Evolutionary conservation across 306 rosid genomes (phyloP).

Genomic region (Quercus cerris): DNA sequence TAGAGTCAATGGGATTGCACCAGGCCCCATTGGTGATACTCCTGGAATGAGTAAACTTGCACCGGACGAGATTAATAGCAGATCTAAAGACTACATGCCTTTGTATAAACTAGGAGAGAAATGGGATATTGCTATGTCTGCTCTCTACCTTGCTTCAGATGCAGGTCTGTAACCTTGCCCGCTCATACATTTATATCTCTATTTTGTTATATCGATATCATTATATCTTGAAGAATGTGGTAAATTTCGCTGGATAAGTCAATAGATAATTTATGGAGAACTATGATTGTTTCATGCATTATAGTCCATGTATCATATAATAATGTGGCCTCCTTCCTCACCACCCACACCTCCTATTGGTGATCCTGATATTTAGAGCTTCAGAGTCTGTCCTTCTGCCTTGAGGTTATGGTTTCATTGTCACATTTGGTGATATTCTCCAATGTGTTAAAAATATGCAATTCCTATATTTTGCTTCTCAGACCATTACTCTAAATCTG

Average conservation of each 20-base stretch:
- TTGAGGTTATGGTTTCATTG: neutral
- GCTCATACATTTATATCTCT: neutral
- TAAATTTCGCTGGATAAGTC: too few species aligned
- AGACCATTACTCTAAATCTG: neutral
- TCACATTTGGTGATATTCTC: neutral
- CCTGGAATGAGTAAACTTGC: slow-evolving; percentile 85
- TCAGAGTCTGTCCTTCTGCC: neutral
- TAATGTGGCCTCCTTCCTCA: too few species aligned
- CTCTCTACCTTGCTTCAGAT: slow-evolving; percentile 75
- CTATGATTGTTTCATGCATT: too few species aligned
- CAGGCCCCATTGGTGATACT: slow-evolving; percentile 87
- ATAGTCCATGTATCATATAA: too few species aligned
- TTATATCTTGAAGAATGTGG: neutral
- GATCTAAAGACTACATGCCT: slow-evolving; percentile 51
- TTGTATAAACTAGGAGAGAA: slow-evolving; percentile 75
- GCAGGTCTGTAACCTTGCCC: slow-evolving; percentile 58
- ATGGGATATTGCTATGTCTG: slow-evolving; percentile 98
- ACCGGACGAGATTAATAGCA: slow-evolving; percentile 62
- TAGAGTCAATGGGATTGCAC: slow-evolving; percentile 92
- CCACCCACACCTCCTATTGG: too few species aligned
- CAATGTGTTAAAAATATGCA: neutral
- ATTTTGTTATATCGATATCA: neutral
- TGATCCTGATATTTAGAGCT: neutral
- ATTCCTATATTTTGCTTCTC: neutral
- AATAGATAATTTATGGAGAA: too few species aligned